Evolutionary conservation across 164 flowering plant species (phyloP), one percentile per base, ranked within the genome.

Genomic region (Berberis thunbergii): DNA sequence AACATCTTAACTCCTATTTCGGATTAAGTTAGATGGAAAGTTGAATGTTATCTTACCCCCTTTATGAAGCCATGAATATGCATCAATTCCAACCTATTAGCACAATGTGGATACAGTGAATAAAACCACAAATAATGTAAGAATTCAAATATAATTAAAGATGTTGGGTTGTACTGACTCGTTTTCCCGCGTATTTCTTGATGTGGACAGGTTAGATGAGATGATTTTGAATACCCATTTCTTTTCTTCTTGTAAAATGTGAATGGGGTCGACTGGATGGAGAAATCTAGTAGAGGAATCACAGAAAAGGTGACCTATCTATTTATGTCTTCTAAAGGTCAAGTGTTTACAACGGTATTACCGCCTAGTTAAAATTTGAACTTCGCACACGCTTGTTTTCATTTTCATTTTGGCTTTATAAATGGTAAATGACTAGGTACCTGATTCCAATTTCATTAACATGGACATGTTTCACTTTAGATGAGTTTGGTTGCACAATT

Each of bases 31-130:
- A 26, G 50, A 4, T 6, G 10, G 2, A 48, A 48, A 48, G 7
- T 48, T 1, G 50, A 43, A 44, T 49, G 1, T 9, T 60, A 56
- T 42, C 69, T 45, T 43, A 91, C 97, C 97, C 73, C 97, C 97
- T 79, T 88, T 91, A 77, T 91, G 91, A 60, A 91, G 89, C 97
- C 97, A 91, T 41, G 92, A 83, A 75, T 91, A 88, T 1, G 91
- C 97, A 71, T 91, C 97, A 45, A 91, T 84, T 6, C 97, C 97
- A 58, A 91, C 93, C 97, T 89, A 76, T 52, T 7, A 52, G 10
- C 0, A 6, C 9, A 46, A 41, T 41, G 6, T 4, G 39, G 53
- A 55, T 63, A 66, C 56, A 5, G 55, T 10, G 4, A 57, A 60
- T 48, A 40, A 26, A 13, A 12, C 12, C 60, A 54, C 2, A 44